Base-by-base conservation (phyloP, 2,329 filamentous ascomycete species). In the Paecilomyces formosus region DNA sequence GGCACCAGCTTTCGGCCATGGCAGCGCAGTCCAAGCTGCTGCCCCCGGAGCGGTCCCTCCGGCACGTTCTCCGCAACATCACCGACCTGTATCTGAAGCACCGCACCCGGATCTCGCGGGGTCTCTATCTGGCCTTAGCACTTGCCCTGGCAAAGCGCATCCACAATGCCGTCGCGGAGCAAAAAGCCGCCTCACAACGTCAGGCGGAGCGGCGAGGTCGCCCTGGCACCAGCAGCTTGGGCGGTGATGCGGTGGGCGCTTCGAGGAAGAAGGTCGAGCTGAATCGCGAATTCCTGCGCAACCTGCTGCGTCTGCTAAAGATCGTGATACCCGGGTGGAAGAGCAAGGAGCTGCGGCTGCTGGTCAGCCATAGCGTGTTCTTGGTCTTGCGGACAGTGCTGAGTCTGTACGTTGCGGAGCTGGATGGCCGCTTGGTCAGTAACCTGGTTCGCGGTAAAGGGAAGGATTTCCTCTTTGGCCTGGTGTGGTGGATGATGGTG, bases 401-500 rank as follows among this genome's bases (percentile, higher is more conserved):
- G 66, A 97, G 92, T 75, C 74, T 99, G 67, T 96, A 96, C 74
- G 94, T 99, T 22, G 94, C 94, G 1, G 92, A 96, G 73, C 87
- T 99, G 80, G 94, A 99, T 75, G 94, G 94, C 53, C 87, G 87
- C 61, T 85, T 99, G 60, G 94, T 99, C 60, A 96, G 94, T 76
- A 92, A 86, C 63, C 78, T 99, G 58, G 92, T 99, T 53, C 88
- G 92, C 74, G 94, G 94, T 1, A 94, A 88, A 65, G 94, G 93
- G 15, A 90, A 86, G 73, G 92, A 96, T 64, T 99, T 99, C 65
- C 71, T 97, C 66, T 86, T 87, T 65, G 87, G 91, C 0, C 86
- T 99, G 66, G 84, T 95, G 5, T 97, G 93, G 92, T 99, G 94
- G 94, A 99, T 99, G 94, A 74, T 93, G 57, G 94, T 99, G 64